Percentiles rank a stretch among this genome's conserved stretches.
Evolutionary conservation across 2,329 filamentous ascomycete genomes (phyloP).

Genomic region (Aspergillus versicolor): DNA sequence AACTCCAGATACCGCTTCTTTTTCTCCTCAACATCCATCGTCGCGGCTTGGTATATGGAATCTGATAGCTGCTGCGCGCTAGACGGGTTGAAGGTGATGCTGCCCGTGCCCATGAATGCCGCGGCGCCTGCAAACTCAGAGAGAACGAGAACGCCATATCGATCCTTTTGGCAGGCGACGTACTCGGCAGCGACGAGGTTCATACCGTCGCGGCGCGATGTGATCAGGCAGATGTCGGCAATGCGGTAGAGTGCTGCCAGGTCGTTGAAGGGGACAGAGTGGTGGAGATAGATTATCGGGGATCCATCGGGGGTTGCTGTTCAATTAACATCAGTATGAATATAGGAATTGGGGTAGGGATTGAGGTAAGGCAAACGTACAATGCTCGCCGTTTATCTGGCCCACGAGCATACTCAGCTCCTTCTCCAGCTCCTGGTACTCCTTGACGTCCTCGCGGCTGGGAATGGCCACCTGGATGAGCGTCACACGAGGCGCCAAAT

Average conservation of each 20-base stretch:
- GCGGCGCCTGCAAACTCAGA: conserved; percentile 96
- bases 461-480: conserved; percentile 92
- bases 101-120: conserved; percentile 76
- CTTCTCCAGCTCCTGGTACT: conserved; percentile 88
- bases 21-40: conserved; percentile 79
- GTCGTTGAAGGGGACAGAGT: conserved; percentile 89
- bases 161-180: conserved; percentile 82
- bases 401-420: conserved; percentile 91
- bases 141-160: conserved; percentile 86
- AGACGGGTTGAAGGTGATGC: conserved; percentile 90
- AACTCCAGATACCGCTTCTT: conserved; percentile 79
- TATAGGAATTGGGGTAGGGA: no score
- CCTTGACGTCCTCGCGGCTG: conserved; percentile 79
- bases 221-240: conserved; percentile 83
- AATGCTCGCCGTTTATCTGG: conserved; percentile 90
- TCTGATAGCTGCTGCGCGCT: conserved; percentile 90
- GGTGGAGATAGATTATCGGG: conserved; percentile 94
- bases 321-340: background rate
- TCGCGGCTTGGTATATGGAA: conserved; percentile 81
- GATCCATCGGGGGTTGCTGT: conserved; percentile 84
- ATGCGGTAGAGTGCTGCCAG: conserved; percentile 89
- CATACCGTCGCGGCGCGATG: conserved; percentile 91
- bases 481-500: conserved; percentile 90
- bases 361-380: conserved; percentile 31
- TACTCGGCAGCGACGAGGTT: conserved; percentile 97